Evolutionary conservation across 495 filamentous ascomycete genomes (phyloP), one percentile per base, ranked within the genome.

Genomic region (Aspergillus wentii): DNA sequence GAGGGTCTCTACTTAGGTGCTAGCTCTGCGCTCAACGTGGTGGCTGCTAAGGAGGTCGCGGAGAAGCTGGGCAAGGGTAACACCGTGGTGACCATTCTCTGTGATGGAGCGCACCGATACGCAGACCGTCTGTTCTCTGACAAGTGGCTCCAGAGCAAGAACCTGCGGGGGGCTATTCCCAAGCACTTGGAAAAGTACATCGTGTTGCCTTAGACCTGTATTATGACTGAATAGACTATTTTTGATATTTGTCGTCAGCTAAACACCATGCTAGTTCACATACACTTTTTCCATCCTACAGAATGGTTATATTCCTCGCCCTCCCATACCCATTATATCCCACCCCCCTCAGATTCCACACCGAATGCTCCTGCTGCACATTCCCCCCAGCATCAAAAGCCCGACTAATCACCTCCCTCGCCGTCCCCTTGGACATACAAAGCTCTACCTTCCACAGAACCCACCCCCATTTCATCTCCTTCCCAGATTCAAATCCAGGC

Each of bases 1-100:
- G 92, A 98, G 52, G 92, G 92, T 1, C 63, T 98, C 35, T 98
- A 98, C 53, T 69, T 98, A n/a, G 92, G 92, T 22, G 92, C 91
- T 16, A 94, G 87, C 61, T 88, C 82, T 10, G 83, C 87, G 46
- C 69, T 98, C 49, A 98, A 98, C 57, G 92, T 98, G 4, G 92
- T 86, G 6, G 92, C 92, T 5, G 92, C 92, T 10, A 87, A 92
- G 69, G 88, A 97, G 63, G 80, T 96, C 17, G 92, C 94, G 0
- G 80, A 92, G 74, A 85, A 86, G 64, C 56, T 98, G 20, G 92
- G 92, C 17, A 83, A 78, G 51, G 91, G 91, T 26, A 80, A 90
- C 51, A 95, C 88, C 0, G 85, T 98, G 8, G 92, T 96, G 34
- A 98, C 92, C 5, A 74, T 97, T 31, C 71, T 98, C 23, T 94